Base-by-base conservation (phyloP, 257 asterid genomes). In the Nicotiana knightiana region DNA sequence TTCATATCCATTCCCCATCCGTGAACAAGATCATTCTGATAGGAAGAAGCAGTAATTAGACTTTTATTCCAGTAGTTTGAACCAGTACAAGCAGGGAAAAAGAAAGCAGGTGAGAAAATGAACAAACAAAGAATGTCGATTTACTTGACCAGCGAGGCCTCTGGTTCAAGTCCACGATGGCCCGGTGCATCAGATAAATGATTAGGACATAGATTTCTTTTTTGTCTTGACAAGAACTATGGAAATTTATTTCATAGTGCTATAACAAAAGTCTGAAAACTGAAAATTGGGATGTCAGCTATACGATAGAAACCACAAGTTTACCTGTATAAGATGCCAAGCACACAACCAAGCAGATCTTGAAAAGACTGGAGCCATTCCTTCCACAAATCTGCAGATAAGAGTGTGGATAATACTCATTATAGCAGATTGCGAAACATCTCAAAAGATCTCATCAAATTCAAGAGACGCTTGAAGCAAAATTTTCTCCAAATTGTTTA, bases 1-100 rank as follows among this genome's bases (percentile, higher is more conserved):
- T 93, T 96, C 92, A 96, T 94, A 89, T 96, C 99, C 98, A 96
- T 81, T 82, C 99, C 99, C 99, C 99, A 96, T 84, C 99, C 99
- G 84, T 94, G 99, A 84, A 96, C 98, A 84, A 96, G 99, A 90
- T 96, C 99, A 86, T 91, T 96, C 99, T 96, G 93, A 68, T 84
- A 83, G 82, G 70, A 85, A 81, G 15, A 67, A 51, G 33, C 64
- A 28, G 3, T 15, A 26, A 51, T 55, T 62, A 75, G 63, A 51
- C 26, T 48, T 7, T 8, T 7, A 15, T 46, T 26, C 9, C 62
- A 6, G 2, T 43, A 21, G 58, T 15, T 39, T 2, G 3, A 39
- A n/a, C 71, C 82, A 12, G 48, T 82, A 82, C 33, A 53, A 30
- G 83, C 6, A 48, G 17, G 8, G 7, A 81, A 62, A 9, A 77